phyloP scores from a whole-genome alignment of 106 monocot species.

The Dendrobium huoshanense region DNA sequence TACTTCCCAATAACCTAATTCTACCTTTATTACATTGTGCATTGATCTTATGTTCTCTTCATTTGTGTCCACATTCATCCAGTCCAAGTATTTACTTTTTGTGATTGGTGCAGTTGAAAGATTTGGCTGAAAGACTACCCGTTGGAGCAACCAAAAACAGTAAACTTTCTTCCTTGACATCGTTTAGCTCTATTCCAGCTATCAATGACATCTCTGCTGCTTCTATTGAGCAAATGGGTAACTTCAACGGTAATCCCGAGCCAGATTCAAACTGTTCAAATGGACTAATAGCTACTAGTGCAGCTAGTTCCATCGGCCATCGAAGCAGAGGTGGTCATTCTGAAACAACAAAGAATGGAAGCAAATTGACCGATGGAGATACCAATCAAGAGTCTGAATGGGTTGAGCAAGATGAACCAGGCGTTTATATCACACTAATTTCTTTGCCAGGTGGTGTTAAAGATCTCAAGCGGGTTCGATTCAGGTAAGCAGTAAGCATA shows the following conservation, averaged over 20 bases:
- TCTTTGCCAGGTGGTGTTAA: conserved; percentile 71
- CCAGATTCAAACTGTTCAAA: conserved; percentile 41
- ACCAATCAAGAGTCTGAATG: conserved; percentile 70
- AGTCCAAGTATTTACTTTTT: conserved; percentile 2
- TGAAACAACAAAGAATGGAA: conserved; percentile 41
- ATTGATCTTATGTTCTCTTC: not conserved
- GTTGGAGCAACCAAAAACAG: conserved; percentile 51
- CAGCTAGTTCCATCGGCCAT: conserved; percentile 23
- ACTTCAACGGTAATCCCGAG: conserved; percentile 23
- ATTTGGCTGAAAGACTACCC: conserved; percentile 89
- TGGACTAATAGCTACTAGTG: conserved; percentile 35
- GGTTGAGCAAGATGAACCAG: conserved; percentile 98
- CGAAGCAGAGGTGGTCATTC: conserved; percentile 13
- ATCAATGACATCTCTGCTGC: conserved; percentile 44
- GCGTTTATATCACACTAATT: conserved; percentile 90
- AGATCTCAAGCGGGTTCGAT: conserved; percentile 93
- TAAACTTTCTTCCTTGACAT: conserved; percentile 47
- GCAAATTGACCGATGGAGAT: conserved; percentile 36
- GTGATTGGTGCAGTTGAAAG: conserved; percentile 59
- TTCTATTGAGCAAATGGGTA: conserved; percentile 33
- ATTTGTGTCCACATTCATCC: conserved; percentile 2
- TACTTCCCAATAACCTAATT: not conserved
- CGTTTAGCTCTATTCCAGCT: conserved; percentile 31
- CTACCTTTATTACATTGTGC: not conserved
- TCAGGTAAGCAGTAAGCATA: conserved; percentile 51